These are phyloP conservation scores for Diplodia intermedia DNA, from an alignment of 2,329 filamentous ascomycete genomes.

Conservation along the genomic window DNA sequence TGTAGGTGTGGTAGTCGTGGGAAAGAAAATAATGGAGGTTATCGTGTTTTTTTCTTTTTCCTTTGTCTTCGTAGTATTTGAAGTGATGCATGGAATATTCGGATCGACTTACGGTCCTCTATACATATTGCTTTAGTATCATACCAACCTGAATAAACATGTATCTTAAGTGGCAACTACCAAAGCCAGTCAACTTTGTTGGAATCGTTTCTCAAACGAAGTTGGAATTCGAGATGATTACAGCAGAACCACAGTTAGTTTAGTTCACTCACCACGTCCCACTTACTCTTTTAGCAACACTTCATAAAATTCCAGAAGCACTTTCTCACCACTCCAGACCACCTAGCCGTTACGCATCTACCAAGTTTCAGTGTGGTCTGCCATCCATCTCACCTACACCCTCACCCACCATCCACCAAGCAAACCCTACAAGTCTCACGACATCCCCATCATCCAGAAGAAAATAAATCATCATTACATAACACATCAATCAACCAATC, in stretches of 20 bases:
- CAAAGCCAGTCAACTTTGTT: neutral
- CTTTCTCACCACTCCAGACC: neutral
- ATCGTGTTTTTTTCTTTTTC: neutral
- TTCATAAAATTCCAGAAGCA: neutral
- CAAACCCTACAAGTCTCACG: neutral
- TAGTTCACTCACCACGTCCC: neutral
- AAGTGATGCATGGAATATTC: neutral
- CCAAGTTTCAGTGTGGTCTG: no score
- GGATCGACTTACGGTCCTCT: neutral
- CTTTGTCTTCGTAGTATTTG: no score
- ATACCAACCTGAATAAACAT: neutral
- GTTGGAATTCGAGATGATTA: no score
- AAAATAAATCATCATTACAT: neutral
- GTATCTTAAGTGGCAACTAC: neutral
- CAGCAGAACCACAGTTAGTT: neutral
- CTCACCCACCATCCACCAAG: neutral
- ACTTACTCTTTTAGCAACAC: neutral
- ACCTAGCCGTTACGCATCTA: accelerated
- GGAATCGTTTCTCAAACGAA: neutral
- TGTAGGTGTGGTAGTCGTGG: neutral
- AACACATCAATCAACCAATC: neutral
- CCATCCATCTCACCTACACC: neutral
- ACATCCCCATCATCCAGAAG: neutral
- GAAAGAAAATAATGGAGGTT: neutral
- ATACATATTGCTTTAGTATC: neutral